A percentile compares a stretch with the other conserved stretches of the same genome.
phyloP scores from a whole-genome alignment of 1,284 basidiomycete species.

The Melampsora americana region DNA sequence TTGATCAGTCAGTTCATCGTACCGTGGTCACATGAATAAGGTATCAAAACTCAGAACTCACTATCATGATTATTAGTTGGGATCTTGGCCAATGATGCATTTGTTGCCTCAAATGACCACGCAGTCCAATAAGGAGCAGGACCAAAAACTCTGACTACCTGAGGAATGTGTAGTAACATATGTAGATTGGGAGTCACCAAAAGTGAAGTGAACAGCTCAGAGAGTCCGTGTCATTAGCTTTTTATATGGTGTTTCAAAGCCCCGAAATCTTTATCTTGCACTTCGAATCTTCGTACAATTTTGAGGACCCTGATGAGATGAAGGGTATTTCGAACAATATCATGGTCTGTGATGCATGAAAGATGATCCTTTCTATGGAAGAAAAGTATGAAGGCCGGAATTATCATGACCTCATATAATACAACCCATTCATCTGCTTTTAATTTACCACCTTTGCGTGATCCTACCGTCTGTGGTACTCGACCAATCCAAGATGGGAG shows the following conservation, averaged over 20 bases:
- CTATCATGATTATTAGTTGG: neutral
- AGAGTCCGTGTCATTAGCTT: constrained; percentile 5
- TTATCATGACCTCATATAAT: neutral
- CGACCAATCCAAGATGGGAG: constrained; percentile 7
- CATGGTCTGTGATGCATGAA: neutral
- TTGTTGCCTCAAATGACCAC: constrained; percentile 7
- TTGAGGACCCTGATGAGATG: neutral
- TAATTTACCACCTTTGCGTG: constrained; percentile 18
- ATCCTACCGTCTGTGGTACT: constrained; percentile 9
- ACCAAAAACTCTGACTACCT: neutral
- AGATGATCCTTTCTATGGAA: neutral
- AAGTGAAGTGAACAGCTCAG: constrained; percentile 1
- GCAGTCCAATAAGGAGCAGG: constrained; percentile 31
- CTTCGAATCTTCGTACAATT: neutral
- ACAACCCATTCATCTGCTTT: constrained; percentile 25
- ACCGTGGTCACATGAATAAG: neutral
- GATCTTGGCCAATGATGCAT: neutral
- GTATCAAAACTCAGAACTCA: neutral
- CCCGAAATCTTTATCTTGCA: neutral
- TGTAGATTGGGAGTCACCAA: neutral
- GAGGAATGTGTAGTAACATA: too few species aligned
- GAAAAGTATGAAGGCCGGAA: constrained; percentile 10
- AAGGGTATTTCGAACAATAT: neutral
- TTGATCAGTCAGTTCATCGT: neutral
- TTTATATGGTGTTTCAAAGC: neutral